Base-by-base conservation (phyloP, 129 eudicot genomes). In the Mikania micrantha region DNA sequence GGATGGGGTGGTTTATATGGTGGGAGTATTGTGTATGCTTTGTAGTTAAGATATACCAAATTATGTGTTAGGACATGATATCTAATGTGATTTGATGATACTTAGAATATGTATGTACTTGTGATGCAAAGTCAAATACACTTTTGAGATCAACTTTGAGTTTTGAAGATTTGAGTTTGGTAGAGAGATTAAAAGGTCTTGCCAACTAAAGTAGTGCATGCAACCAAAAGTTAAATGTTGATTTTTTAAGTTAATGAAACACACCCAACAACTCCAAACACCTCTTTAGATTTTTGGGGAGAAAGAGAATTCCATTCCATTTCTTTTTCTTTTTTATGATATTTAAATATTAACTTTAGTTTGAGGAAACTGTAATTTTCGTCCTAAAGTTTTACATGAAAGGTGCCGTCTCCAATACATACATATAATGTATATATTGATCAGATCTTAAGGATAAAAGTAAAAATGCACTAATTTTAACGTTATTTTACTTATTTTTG, bases 121-220 rank as follows among this genome's bases (percentile, higher is more conserved):
- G 49, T 68, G 35, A 64, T 77, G 75, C 73, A 74, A 48, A 77
- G 80, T 82, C 85, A 74, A 73, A 42, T 66, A 65, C 64, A 74
- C 66, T 78, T 74, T 76, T 68, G 83, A 74, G 68, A 72, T 67
- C 69, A 57, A 58, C 22, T 47, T 78, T 72, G 72, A 62, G 84
- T 78, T 81, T 75, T n/a, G n/a, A n/a, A n/a, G n/a, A n/a, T n/a
- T n/a, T n/a, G n/a, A 62, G 84, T 78, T 81, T 75, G 84, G 87
- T 79, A 72, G 75, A 40, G 77, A 60, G 76, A 66, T 69, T 74
- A 74, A 52, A 72, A 36, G 77, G 61, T 74, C 58, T 74, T 64
- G 72, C 72, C 78, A 52, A 74, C 72, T 76, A 74, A 68, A 76
- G 75, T 76, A 60, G 56, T 60, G 75, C 75, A 76, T 68, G 80